phyloP scores from a whole-genome alignment of 306 rosid species.

The Albizia julibrissin region DNA sequence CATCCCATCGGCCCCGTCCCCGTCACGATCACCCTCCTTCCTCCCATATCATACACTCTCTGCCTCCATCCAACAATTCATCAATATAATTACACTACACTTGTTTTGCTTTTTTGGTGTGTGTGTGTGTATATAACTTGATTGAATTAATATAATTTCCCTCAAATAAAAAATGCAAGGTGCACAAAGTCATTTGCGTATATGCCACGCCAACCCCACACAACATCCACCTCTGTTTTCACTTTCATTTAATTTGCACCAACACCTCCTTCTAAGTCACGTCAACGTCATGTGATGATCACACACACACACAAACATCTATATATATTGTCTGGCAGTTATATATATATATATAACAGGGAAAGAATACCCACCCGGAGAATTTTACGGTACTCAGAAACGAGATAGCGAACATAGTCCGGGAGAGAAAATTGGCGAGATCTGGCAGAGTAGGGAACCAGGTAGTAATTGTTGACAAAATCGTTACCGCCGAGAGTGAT shows the following conservation, averaged over 20 bases:
- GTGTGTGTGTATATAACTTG: too few species aligned
- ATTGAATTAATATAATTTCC: too few species aligned
- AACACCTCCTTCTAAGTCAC: neutral
- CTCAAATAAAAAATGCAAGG: neutral
- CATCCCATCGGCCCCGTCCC: conserved; percentile 84
- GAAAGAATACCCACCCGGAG: conserved; percentile 36
- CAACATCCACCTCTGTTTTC: neutral
- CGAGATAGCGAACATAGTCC: conserved; percentile 62
- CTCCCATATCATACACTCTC: conserved; percentile 75
- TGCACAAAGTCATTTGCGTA: neutral
- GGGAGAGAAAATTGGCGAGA: conserved; percentile 90
- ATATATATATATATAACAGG: neutral
- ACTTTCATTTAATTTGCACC: neutral
- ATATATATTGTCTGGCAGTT: neutral
- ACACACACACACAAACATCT: neutral
- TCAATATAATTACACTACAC: neutral
- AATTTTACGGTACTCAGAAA: conserved; percentile 67
- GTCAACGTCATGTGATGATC: neutral
- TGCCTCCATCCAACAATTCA: conserved; percentile 23
- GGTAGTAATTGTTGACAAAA: conserved; percentile 84
- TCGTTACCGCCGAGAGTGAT: conserved; percentile 90
- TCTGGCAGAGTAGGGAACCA: conserved; percentile 79
- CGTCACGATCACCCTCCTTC: conserved; percentile 63
- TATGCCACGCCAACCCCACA: neutral
- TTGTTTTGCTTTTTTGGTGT: neutral